These are phyloP conservation scores for Oryza meyeriana DNA, from an alignment of 176 grass and related monocot genomes.

Conservation along the genomic window DNA sequence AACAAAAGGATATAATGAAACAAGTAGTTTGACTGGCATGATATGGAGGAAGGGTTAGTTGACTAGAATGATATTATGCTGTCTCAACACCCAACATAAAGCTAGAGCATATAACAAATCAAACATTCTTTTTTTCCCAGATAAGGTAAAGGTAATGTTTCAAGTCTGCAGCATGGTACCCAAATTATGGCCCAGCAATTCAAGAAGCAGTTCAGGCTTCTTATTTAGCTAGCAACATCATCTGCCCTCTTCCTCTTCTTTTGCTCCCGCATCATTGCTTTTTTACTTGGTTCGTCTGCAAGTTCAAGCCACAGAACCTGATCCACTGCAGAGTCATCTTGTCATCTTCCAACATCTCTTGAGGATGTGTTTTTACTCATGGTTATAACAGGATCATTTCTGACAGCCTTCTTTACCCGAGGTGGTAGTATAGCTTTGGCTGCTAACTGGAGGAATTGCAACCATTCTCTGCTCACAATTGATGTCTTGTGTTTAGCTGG, in stretches of 20 bases:
- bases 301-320: conserved; percentile 9
- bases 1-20: no score
- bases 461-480: background rate
- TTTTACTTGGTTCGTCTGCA: conserved; percentile 26
- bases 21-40: background rate
- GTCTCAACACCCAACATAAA: background rate
- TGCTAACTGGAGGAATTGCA: no score
- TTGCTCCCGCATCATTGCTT: conserved; percentile 19
- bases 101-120: background rate
- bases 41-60: background rate
- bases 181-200: background rate
- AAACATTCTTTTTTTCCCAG: no score
- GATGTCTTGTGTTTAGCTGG: background rate
- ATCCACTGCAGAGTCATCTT: background rate
- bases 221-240: conserved; percentile 13
- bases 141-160: background rate
- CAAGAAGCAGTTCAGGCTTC: background rate
- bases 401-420: no score
- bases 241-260: conserved; percentile 38
- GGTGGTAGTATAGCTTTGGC: no score
- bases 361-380: no score
- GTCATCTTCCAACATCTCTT: no score
- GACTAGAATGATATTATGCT: conserved; percentile 7
- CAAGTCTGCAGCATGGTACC: background rate
- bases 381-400: no score